phyloP scores from a whole-genome alignment of 2,329 filamentous ascomycete species.

The Colletotrichum australisinense region DNA sequence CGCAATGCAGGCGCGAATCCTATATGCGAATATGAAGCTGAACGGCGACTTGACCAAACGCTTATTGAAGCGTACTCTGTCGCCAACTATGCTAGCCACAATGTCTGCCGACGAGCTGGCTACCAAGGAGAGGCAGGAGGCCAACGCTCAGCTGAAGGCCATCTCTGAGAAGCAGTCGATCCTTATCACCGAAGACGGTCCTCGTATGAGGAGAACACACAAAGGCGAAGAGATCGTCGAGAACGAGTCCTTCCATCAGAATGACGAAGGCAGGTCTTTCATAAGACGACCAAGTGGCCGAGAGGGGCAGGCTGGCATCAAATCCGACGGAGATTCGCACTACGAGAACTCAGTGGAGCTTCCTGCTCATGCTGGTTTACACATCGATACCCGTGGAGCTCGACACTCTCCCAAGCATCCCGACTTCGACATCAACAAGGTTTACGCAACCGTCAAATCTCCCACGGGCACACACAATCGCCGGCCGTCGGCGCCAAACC shows the following conservation, averaged over 20 bases:
- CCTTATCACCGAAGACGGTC: conserved; percentile 79
- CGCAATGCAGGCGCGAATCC: conserved; percentile 75
- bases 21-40: conserved; percentile 89
- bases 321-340: conserved; percentile 28
- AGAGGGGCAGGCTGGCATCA: conserved; percentile 38
- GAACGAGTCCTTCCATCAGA: conserved; percentile 67
- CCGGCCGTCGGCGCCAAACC: conserved; percentile 60
- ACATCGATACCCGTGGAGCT: conserved; percentile 52
- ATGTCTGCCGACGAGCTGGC: conserved; percentile 95
- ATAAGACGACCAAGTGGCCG: conserved; percentile 48
- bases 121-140: conserved; percentile 85
- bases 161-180: conserved; percentile 86
- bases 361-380: conserved; percentile 50
- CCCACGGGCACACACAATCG: conserved; percentile 65
- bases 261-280: conserved; percentile 48
- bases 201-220: conserved; percentile 88
- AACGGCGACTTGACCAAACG: conserved; percentile 83
- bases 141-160: conserved; percentile 82
- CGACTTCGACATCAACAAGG: conserved; percentile 86
- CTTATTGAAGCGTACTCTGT: conserved; percentile 78
- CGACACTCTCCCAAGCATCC: conserved; percentile 65
- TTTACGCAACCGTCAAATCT: conserved; percentile 86
- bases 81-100: conserved; percentile 80
- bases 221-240: conserved; percentile 95
- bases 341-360: conserved; percentile 38